These are phyloP conservation scores for Sisymbrium irio DNA, from an alignment of 345 rosid species.

Conservation along the genomic window DNA sequence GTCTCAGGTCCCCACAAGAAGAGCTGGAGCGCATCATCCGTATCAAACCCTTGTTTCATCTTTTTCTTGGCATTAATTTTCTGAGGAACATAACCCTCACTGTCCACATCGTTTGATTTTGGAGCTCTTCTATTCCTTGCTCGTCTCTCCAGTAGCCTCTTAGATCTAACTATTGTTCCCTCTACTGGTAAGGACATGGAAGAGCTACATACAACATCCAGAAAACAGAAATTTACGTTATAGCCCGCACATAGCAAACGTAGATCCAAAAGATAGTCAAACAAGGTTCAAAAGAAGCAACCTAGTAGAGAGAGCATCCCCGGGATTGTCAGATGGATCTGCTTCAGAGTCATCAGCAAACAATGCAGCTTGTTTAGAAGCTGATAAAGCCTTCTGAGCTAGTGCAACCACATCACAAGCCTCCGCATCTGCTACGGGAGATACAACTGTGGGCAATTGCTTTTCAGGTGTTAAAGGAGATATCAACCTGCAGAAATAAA, in stretches of 20 bases:
- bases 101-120: constrained; percentile 36
- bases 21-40: constrained; percentile 61
- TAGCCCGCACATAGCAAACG: background rate
- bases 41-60: constrained; percentile 46
- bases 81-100: constrained; percentile 39
- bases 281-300: constrained; percentile 31
- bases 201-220: constrained; percentile 38
- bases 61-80: constrained; percentile 44
- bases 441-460: constrained; percentile 29
- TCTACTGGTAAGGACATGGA: constrained; percentile 38
- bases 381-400: constrained; percentile 73
- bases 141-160: constrained; percentile 53
- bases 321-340: constrained; percentile 27
- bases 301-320: constrained; percentile 51
- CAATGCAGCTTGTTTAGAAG: constrained; percentile 64
- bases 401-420: constrained; percentile 43
- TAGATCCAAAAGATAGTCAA: constrained; percentile 11
- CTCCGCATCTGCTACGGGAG: constrained; percentile 35
- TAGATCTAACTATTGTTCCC: constrained; percentile 54
- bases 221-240: constrained; percentile 20
- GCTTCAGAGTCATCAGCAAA: constrained; percentile 41
- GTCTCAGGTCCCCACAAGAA: constrained; percentile 86
- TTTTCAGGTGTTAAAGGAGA: constrained; percentile 37
- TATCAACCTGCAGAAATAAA: constrained; percentile 40
- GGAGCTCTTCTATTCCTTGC: constrained; percentile 53